Evolutionary conservation across 1,139 yeast genomes (phyloP).

Genomic region (Debaryomyces psychrophilus): DNA sequence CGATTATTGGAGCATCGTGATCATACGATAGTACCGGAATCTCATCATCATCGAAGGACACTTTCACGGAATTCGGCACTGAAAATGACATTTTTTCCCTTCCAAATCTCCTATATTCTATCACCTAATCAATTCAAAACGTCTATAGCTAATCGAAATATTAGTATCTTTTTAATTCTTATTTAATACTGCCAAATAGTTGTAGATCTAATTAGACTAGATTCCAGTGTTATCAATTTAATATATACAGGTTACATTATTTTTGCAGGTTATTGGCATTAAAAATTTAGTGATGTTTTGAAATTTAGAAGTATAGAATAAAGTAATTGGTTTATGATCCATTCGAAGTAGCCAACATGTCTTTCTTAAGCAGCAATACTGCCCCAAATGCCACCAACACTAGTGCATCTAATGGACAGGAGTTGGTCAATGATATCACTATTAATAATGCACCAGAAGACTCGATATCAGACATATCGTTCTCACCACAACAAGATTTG

Average conservation of each 20-base stretch:
- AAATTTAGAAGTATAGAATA: background rate
- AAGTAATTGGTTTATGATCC: background rate
- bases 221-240: background rate
- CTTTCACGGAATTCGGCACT: slow-evolving; percentile 1
- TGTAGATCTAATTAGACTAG: background rate
- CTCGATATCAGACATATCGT: slow-evolving; percentile 81
- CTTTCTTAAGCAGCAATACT: slow-evolving; percentile 30
- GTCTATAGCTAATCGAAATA: background rate
- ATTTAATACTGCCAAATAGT: background rate
- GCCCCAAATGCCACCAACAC: slow-evolving; percentile 20
- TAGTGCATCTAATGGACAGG: slow-evolving; percentile 63
- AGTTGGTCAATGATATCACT: slow-evolving; percentile 73
- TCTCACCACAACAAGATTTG: slow-evolving; percentile 90
- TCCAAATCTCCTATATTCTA: background rate
- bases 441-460: slow-evolving; percentile 89
- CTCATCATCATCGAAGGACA: background rate
- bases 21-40: slow-evolving; percentile 11
- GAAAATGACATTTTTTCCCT: slow-evolving; percentile 6
- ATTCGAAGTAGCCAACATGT: slow-evolving; percentile 21
- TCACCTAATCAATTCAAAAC: background rate
- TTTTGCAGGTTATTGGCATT: slow-evolving; percentile 3
- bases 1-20: background rate
- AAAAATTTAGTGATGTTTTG: slow-evolving; percentile 9
- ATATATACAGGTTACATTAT: background rate
- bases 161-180: background rate